Evolutionary conservation across 2,329 filamentous ascomycete genomes (phyloP), one percentile per base, ranked within the genome.

Genomic region (Alternaria gansuensis): DNA sequence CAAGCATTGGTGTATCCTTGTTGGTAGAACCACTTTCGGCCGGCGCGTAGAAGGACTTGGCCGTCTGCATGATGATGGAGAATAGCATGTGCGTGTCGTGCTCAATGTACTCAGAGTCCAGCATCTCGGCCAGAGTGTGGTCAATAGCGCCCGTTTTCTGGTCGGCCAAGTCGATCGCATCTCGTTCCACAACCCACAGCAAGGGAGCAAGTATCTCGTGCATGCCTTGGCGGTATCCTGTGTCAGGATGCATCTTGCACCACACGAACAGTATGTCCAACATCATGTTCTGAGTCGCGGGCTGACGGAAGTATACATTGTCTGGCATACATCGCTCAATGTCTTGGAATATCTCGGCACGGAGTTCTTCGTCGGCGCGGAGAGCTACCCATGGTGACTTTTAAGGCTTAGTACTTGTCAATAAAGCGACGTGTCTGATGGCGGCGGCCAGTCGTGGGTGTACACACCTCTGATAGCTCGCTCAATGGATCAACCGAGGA

Each of bases 181-280:
- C 95, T 67, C 89, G 84, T 67, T 93, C 88, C 5, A 98, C 81
- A 2, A 92, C 90, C 84, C 92, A 92, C 6, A 97, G 81, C 36
- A 99, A 88, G 0, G 95, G 93, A 0, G 95, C 95, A 13, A 98
- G 83, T 41, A 99, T 82, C 78, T 99, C 95, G 75, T 99, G 95
- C 94, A 99, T 99, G 10, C 95, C 95, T 80, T 99, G 95, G n/a
- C 95, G 88, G 75, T 99, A 99, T 14, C 92, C 92, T 53, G 92
- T 84, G 66, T 90, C 88, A 2, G 92, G 92, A 72, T 98, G 92
- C 52, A 96, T 85, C 77, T 97, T 98, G 80, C 93, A 95, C 79
- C 93, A 98, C 65, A 99, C 86, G 77, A 98, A 99, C 33, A 99
- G 82, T 31, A 97, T 88, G 73, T 99, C 91, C 31, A 96, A 80